Percentiles rank a stretch among this genome's conserved stretches.
These are phyloP conservation scores for Pisolithus sp. DNA, from an alignment of 768 basidiomycete genomes.

Conservation along the genomic window DNA sequence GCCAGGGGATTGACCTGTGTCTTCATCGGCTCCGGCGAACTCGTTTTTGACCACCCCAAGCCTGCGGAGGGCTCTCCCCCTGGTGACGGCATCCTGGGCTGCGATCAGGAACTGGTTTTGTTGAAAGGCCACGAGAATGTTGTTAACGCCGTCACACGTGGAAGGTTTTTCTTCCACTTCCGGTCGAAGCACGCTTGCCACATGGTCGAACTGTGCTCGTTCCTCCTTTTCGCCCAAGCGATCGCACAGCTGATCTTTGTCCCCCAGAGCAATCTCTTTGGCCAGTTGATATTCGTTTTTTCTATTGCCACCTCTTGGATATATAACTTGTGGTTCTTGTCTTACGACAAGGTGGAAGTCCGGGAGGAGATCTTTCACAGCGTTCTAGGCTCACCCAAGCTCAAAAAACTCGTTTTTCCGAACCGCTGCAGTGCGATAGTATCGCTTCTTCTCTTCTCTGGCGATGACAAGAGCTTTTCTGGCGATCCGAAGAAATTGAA, in stretches of 20 bases:
- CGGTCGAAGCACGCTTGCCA: neutral
- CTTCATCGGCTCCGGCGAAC: constrained; percentile 17
- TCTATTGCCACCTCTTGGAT: constrained; percentile 19
- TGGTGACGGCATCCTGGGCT: too few species aligned
- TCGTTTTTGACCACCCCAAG: neutral
- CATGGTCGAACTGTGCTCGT: too few species aligned
- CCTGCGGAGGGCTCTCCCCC: too few species aligned
- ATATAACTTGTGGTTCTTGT: constrained; percentile 24
- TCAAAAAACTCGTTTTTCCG: constrained; percentile 8
- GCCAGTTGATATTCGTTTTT: too few species aligned
- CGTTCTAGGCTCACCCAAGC: neutral
- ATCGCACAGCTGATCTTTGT: too few species aligned
- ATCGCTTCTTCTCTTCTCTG: constrained; percentile 7
- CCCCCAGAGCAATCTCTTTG: too few species aligned
- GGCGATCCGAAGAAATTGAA: neutral
- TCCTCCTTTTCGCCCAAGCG: too few species aligned
- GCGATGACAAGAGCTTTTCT: neutral
- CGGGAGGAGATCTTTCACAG: constrained; percentile 5
- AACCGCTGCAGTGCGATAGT: constrained; percentile 8
- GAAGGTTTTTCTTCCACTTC: neutral
- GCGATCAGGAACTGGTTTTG: too few species aligned
- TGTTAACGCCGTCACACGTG: neutral
- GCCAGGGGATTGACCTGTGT: constrained; percentile 22
- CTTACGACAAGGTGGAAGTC: constrained; percentile 24
- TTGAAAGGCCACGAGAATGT: neutral